Conservation (phyloP, 2,329 filamentous ascomycete species). For the Fusarium graminum region DNA sequence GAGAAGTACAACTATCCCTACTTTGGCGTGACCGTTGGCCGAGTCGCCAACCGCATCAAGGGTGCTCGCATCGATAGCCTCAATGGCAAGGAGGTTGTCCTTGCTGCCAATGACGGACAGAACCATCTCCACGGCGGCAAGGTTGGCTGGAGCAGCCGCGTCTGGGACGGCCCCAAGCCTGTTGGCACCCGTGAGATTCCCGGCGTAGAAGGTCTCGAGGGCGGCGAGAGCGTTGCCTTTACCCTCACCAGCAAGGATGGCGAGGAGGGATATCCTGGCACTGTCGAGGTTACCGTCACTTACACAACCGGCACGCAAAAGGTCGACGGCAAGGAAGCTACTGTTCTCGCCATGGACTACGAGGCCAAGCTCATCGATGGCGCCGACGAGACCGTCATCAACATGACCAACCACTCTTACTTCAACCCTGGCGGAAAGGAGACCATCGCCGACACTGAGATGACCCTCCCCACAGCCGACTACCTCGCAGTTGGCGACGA, state of each 20-base stretch:
- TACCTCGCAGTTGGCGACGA: slow-evolving; percentile 81
- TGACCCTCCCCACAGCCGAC: slow-evolving; percentile 73
- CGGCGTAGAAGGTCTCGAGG: slow-evolving; percentile 65
- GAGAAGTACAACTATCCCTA: slow-evolving; percentile 79
- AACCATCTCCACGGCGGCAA: slow-evolving; percentile 82
- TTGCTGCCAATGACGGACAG: slow-evolving; percentile 80
- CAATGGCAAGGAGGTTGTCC: slow-evolving; percentile 77
- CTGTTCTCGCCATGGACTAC: slow-evolving; percentile 87
- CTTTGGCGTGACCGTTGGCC: slow-evolving; percentile 95
- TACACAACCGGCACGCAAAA: slow-evolving; percentile 82
- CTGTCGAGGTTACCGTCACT: slow-evolving; percentile 80
- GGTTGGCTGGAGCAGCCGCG: slow-evolving; percentile 83
- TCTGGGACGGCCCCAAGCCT: slow-evolving; percentile 78
- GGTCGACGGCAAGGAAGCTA: slow-evolving; percentile 71
- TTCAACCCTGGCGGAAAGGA: slow-evolving; percentile 72
- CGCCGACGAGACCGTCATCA: slow-evolving; percentile 89
- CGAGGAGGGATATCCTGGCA: slow-evolving; percentile 91
- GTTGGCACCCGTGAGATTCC: slow-evolving; percentile 66
- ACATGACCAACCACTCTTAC: slow-evolving; percentile 95
- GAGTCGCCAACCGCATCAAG: slow-evolving; percentile 83
- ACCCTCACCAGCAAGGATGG: slow-evolving; percentile 78
- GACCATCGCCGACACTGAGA: slow-evolving; percentile 68
- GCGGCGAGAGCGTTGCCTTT: slow-evolving; percentile 76
- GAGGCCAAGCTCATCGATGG: slow-evolving; percentile 84
- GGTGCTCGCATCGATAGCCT: slow-evolving; percentile 77